Evolutionary conservation across 2,329 filamentous ascomycete species (phyloP).

Genomic region (Pezicula radicicola): DNA sequence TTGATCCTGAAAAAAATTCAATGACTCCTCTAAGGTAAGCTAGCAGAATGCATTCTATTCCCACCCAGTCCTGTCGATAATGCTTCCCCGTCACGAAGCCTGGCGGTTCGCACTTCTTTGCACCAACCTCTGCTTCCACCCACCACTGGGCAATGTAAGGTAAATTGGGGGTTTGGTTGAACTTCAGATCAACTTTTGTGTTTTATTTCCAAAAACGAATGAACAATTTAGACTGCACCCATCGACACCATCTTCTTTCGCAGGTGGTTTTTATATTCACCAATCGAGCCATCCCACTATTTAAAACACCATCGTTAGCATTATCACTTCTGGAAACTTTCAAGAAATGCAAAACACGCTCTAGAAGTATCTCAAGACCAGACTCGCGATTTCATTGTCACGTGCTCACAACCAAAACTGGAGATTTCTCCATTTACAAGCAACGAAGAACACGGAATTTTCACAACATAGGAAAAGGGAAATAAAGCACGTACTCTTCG

Average conservation of each 20-base stretch:
- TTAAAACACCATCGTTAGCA: too few species aligned
- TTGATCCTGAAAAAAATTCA: background rate
- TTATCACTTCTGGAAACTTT: too few species aligned
- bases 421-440: too few species aligned
- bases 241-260: slow-evolving; percentile 96
- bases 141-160: too few species aligned
- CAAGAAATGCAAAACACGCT: too few species aligned
- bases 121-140: background rate
- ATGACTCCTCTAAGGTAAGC: background rate
- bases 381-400: too few species aligned
- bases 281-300: slow-evolving; percentile 81
- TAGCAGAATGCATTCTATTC: background rate
- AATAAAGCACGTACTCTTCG: slow-evolving; percentile 37
- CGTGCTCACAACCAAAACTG: too few species aligned
- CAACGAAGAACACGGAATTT: too few species aligned
- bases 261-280: slow-evolving; percentile 96
- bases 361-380: too few species aligned
- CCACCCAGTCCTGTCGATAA: background rate
- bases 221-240: slow-evolving; percentile 70
- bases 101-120: background rate
- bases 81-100: background rate
- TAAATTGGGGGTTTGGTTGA: background rate
- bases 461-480: too few species aligned
- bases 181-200: slow-evolving; percentile 17
- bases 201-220: background rate